Percentiles rank a stretch among this genome's conserved stretches.
These are phyloP conservation scores for Eimeria praecox DNA, from an alignment of 169 alveolate genomes.

Conservation along the genomic window DNA sequence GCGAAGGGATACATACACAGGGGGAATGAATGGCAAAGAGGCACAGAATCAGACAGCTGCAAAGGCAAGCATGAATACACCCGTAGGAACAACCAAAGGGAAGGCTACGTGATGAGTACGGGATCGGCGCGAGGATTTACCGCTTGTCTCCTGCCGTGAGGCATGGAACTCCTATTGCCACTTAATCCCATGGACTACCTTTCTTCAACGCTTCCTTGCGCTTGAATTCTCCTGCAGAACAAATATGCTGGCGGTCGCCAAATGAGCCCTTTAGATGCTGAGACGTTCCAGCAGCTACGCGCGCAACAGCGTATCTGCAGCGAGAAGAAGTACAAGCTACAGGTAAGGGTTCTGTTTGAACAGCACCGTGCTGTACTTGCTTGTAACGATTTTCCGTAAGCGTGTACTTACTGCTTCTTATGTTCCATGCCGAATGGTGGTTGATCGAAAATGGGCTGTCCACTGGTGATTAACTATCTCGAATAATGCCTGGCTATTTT, in stretches of 20 bases:
- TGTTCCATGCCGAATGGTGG: not conserved
- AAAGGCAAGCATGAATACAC: no score
- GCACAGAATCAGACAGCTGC: no score
- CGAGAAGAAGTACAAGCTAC: conserved; percentile 35
- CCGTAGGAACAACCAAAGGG: no score
- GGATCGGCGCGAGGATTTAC: no score
- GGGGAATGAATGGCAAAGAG: no score
- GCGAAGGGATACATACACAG: no score
- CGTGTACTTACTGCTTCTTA: not conserved
- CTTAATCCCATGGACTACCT: not conserved
- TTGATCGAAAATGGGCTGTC: not conserved
- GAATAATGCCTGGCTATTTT: not conserved
- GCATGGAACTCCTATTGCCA: no score
- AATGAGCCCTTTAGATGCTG: conserved; percentile 18
- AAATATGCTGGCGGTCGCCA: conserved; percentile 40
- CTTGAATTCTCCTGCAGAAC: conserved; percentile 12
- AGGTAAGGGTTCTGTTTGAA: not conserved
- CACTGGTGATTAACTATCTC: not conserved
- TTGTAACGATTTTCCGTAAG: not conserved
- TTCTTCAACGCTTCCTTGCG: not conserved
- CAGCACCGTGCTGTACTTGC: not conserved
- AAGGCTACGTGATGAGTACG: no score
- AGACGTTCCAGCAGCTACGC: conserved; percentile 21
- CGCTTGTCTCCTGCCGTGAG: no score
- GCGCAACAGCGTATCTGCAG: conserved; percentile 56